These are phyloP conservation scores for Tilletia caries DNA, from an alignment of 1,284 basidiomycete species.

Conservation along the genomic window DNA sequence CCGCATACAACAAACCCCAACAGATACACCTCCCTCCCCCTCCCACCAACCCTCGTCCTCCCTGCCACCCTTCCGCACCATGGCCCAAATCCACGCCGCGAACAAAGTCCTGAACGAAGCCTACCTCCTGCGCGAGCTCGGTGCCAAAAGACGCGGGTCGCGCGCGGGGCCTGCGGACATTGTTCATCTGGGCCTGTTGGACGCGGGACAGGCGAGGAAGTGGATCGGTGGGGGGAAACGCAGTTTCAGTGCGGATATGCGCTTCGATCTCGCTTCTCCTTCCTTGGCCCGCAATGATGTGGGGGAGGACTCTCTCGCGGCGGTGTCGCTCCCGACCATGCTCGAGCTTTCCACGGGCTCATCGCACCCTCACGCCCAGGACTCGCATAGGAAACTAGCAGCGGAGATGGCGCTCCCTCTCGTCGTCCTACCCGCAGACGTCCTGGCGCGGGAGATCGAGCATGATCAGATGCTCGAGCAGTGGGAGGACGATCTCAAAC, in stretches of 20 bases:
- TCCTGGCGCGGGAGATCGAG: background rate
- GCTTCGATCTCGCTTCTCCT: background rate
- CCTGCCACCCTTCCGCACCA: background rate
- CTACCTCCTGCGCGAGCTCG: slow-evolving; percentile 4
- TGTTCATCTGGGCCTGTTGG: background rate
- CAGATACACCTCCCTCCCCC: no score
- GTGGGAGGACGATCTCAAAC: background rate
- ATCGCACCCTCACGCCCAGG: background rate
- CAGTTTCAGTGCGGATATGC: slow-evolving; percentile 2
- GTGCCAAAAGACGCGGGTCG: background rate
- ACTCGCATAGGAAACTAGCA: background rate
- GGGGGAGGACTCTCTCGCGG: background rate
- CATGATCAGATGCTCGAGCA: slow-evolving; percentile 6
- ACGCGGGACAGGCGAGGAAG: background rate
- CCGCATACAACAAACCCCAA: no score
- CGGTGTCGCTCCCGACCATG: no score
- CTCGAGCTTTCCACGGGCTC: background rate
- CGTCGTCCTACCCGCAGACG: background rate
- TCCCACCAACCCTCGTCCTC: background rate
- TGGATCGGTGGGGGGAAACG: slow-evolving; percentile 11
- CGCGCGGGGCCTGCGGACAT: background rate
- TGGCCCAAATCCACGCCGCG: slow-evolving; percentile 1
- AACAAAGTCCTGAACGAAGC: slow-evolving; percentile 9
- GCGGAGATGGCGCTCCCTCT: background rate
- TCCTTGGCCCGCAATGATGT: background rate